Evolutionary conservation across 495 filamentous ascomycete genomes (phyloP).

Genomic region (Neurospora pannonica): DNA sequence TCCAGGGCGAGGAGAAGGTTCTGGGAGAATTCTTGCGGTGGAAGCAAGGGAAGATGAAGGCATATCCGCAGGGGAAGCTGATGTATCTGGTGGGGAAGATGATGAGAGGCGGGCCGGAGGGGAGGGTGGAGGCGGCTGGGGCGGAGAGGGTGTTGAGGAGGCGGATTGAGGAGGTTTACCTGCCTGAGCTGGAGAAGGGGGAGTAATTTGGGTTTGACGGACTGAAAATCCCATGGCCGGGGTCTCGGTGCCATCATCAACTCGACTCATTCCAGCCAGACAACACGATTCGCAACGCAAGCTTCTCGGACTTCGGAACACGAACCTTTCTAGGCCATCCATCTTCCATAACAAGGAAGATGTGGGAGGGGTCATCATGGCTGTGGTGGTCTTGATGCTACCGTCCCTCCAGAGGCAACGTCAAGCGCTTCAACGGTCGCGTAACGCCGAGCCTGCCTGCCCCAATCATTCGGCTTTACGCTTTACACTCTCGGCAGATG

Average conservation of each 20-base stretch:
- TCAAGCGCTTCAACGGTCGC: not conserved
- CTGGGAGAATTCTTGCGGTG: slow-evolving; percentile 61
- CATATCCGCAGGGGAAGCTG: slow-evolving; percentile 56
- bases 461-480: not conserved
- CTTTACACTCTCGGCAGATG: not conserved
- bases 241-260: not conserved
- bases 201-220: not conserved
- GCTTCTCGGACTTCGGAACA: not conserved
- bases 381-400: not conserved
- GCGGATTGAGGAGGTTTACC: slow-evolving; percentile 12
- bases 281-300: not conserved
- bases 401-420: not conserved
- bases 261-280: not conserved
- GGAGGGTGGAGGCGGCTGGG: slow-evolving; percentile 64
- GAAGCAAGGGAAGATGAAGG: slow-evolving; percentile 32
- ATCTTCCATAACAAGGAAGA: not conserved
- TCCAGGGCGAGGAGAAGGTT: slow-evolving; percentile 48
- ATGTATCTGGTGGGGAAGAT: slow-evolving; percentile 87
- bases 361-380: not conserved
- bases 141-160: slow-evolving; percentile 58
- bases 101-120: slow-evolving; percentile 67
- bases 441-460: not conserved
- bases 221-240: not conserved
- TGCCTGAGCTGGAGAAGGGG: not conserved
- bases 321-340: not conserved